Evolutionary conservation across 768 basidiomycete genomes (phyloP).

Genomic region (Boletellus ananas): DNA sequence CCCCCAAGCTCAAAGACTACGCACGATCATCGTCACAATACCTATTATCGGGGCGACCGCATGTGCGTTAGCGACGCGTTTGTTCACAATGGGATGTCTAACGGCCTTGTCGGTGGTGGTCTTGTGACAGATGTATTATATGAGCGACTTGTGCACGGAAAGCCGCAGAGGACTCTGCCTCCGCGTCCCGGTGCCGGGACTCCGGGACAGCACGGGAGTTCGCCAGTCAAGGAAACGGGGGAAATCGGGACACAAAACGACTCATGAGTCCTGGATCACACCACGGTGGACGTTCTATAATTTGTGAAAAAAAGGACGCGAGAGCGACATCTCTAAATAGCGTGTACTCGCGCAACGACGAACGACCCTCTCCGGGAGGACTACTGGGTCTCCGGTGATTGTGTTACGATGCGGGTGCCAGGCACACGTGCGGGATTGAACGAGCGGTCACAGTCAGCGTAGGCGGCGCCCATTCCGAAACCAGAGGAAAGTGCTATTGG

Average conservation of each 20-base stretch:
- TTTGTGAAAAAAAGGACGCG: constrained; percentile 3
- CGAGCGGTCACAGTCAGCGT: constrained; percentile 88
- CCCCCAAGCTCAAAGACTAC: constrained; percentile 42
- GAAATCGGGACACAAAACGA: constrained; percentile 15
- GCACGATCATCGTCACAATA: constrained; percentile 56
- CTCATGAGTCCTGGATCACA: constrained; percentile 1
- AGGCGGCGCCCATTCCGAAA: constrained; percentile 83
- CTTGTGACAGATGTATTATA: constrained; percentile 54
- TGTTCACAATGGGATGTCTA: constrained; percentile 3
- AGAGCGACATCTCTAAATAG: constrained; percentile 34
- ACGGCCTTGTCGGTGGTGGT: background rate
- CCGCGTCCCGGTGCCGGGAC: constrained; percentile 7
- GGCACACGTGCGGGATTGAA: constrained; percentile 90
- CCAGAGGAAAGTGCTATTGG: constrained; percentile 84
- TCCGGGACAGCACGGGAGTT: constrained; percentile 9
- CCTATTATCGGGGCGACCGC: constrained; percentile 65
- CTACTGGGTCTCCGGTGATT: constrained; percentile 26
- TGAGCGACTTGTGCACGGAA: constrained; percentile 55
- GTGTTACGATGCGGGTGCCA: constrained; percentile 69
- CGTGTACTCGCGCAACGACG: constrained; percentile 5
- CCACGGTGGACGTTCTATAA: constrained; percentile 11
- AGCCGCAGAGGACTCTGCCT: constrained; percentile 42
- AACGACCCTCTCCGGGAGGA: background rate
- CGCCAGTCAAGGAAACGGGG: constrained; percentile 6
- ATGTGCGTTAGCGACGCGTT: constrained; percentile 38